Percentiles rank a stretch among this genome's conserved stretches.
Conservation (phyloP, 2,329 filamentous ascomycete genomes). For the Fusarium veterinarium region DNA sequence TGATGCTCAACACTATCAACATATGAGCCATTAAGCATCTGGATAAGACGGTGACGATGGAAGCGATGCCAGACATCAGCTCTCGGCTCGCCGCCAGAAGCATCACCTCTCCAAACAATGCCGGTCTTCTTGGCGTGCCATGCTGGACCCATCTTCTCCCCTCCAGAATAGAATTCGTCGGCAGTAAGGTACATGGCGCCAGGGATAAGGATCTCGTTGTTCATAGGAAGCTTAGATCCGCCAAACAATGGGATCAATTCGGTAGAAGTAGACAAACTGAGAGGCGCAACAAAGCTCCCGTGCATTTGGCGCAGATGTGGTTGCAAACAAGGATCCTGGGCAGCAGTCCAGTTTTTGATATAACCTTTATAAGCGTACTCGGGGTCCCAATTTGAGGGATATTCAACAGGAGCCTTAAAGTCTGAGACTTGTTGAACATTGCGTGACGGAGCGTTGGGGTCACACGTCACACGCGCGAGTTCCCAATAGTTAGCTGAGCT, state of each 20-base stretch:
- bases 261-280: conserved; percentile 62
- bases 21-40: conserved; percentile 74
- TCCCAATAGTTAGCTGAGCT: conserved; percentile 68
- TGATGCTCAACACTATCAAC: conserved; percentile 60
- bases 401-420: conserved; percentile 47
- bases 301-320: conserved; percentile 64
- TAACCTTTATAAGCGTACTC: conserved; percentile 59
- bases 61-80: conserved; percentile 73
- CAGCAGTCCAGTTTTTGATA: conserved; percentile 67
- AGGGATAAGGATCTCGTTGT: conserved; percentile 73
- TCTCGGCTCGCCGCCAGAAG: conserved; percentile 67
- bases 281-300: conserved; percentile 67
- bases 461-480: conserved; percentile 66
- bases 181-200: conserved; percentile 72
- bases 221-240: conserved; percentile 71
- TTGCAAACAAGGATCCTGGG: conserved; percentile 69
- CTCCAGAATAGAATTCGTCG: conserved; percentile 69
- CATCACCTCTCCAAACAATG: conserved; percentile 73
- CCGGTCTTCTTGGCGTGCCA: conserved; percentile 69
- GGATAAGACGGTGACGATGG: conserved; percentile 76
- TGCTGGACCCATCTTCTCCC: conserved; percentile 62
- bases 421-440: conserved; percentile 50
- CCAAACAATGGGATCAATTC: conserved; percentile 71
- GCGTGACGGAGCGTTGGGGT: conserved; percentile 63
- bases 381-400: conserved; percentile 51